Percentiles rank a stretch among this genome's conserved stretches.
phyloP scores from a whole-genome alignment of 257 asterid genomes.

The Solanum gracilifrons region DNA sequence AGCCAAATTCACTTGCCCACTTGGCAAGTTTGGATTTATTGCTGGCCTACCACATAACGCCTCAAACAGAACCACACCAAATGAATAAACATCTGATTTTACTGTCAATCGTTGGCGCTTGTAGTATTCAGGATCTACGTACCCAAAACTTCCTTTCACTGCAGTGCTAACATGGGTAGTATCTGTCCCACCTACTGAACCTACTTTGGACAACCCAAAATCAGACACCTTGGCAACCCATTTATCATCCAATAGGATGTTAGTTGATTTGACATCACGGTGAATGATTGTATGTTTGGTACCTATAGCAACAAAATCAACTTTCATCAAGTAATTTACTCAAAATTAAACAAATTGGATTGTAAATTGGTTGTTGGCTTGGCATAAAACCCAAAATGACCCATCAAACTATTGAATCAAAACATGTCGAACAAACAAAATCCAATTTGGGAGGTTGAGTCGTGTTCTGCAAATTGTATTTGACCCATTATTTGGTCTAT shows the following conservation, averaged over 20 bases:
- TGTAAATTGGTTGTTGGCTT: neutral
- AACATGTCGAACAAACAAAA: neutral
- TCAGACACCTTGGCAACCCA: constrained; percentile 57
- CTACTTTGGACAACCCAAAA: constrained; percentile 56
- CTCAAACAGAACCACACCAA: constrained; percentile 54
- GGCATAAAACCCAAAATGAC: constrained; percentile 1
- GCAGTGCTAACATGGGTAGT: constrained; percentile 44
- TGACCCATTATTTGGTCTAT: neutral
- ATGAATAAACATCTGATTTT: constrained; percentile 61
- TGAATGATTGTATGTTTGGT: constrained; percentile 35
- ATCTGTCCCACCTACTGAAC: constrained; percentile 23
- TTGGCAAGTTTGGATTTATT: constrained; percentile 9
- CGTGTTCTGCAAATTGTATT: neutral
- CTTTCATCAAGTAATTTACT: neutral
- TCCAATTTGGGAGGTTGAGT: neutral
- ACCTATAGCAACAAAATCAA: neutral
- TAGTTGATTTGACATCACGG: constrained; percentile 62
- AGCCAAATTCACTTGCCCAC: constrained; percentile 34
- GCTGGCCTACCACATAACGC: constrained; percentile 38
- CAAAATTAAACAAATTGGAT: neutral
- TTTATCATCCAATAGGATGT: constrained; percentile 46
- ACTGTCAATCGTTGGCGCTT: constrained; percentile 41
- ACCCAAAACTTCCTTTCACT: constrained; percentile 66
- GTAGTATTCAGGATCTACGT: constrained; percentile 59
- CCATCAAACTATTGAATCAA: neutral